Conservation (phyloP, 2,329 filamentous ascomycete genomes). For the Trichoderma guizhouense region DNA sequence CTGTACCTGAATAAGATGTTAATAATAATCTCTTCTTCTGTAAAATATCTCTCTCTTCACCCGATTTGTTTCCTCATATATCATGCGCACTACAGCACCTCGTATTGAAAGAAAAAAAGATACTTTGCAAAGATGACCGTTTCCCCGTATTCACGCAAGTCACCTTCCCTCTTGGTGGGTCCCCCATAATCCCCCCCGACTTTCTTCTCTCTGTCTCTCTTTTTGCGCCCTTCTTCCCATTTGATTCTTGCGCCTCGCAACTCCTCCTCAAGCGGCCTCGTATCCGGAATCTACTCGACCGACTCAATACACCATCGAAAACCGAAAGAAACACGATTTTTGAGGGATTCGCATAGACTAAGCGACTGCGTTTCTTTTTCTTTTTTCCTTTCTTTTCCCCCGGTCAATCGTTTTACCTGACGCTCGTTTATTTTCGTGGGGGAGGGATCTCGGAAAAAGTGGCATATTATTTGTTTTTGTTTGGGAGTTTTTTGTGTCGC, state of each 20-base stretch:
- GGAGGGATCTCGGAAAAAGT: neutral
- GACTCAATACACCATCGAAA: neutral
- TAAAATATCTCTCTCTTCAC: neutral
- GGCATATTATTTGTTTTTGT: neutral
- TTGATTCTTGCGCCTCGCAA: neutral
- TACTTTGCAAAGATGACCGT: neutral
- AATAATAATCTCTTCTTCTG: neutral
- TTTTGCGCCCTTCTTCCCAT: neutral
- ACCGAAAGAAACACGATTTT: neutral
- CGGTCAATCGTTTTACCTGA: constrained; percentile 10
- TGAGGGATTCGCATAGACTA: neutral
- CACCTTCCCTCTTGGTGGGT: neutral
- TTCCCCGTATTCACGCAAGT: constrained; percentile 1
- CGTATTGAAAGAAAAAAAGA: neutral
- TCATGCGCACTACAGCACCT: neutral
- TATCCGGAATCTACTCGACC: neutral
- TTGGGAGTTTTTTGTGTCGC: neutral
- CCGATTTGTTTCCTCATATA: neutral
- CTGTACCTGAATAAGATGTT: neutral
- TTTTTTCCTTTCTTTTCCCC: neutral
- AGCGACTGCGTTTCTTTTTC: neutral
- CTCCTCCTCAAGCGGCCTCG: neutral
- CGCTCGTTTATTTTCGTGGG: constrained; percentile 1
- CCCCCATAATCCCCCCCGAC: neutral
- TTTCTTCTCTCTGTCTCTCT: neutral